A percentile compares a stretch with the other conserved stretches of the same genome.
Evolutionary conservation across 2,329 filamentous ascomycete genomes (phyloP).

Genomic region (Mycosphaerella sp.): DNA sequence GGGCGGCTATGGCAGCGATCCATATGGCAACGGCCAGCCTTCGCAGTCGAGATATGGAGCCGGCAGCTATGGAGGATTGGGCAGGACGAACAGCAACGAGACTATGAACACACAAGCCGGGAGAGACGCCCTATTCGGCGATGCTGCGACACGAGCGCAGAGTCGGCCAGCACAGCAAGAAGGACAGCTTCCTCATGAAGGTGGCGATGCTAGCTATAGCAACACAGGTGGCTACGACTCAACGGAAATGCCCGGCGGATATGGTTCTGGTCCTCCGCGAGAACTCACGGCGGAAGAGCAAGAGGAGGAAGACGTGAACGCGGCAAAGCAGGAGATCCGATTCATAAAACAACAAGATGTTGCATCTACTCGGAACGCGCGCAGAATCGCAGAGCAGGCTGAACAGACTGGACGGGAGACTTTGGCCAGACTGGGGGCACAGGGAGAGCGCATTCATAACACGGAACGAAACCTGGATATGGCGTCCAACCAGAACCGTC

Average conservation of each 20-base stretch:
- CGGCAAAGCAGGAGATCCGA: constrained; percentile 66
- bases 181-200: constrained; percentile 25
- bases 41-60: constrained; percentile 37
- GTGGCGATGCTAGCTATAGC: constrained; percentile 28
- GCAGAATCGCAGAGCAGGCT: constrained; percentile 60
- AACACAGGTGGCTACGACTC: constrained; percentile 30
- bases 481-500: constrained; percentile 62
- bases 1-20: constrained; percentile 47
- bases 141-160: constrained; percentile 47
- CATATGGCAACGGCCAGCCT: constrained; percentile 40
- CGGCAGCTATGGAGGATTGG: constrained; percentile 53
- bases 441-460: constrained; percentile 75
- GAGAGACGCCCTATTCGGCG: constrained; percentile 59
- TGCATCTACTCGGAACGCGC: constrained; percentile 62
- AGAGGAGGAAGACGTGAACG: constrained; percentile 64
- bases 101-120: constrained; percentile 48
- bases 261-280: constrained; percentile 57
- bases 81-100: constrained; percentile 45
- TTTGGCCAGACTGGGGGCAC: constrained; percentile 64
- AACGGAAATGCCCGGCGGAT: constrained; percentile 31
- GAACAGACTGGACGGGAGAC: constrained; percentile 67
- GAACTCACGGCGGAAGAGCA: constrained; percentile 78
- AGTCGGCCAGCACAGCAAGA: constrained; percentile 39
- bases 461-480: constrained; percentile 77
- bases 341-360: constrained; percentile 74